Base-by-base conservation (phyloP, 1,139 yeast species). In the Taphrina sp. region DNA sequence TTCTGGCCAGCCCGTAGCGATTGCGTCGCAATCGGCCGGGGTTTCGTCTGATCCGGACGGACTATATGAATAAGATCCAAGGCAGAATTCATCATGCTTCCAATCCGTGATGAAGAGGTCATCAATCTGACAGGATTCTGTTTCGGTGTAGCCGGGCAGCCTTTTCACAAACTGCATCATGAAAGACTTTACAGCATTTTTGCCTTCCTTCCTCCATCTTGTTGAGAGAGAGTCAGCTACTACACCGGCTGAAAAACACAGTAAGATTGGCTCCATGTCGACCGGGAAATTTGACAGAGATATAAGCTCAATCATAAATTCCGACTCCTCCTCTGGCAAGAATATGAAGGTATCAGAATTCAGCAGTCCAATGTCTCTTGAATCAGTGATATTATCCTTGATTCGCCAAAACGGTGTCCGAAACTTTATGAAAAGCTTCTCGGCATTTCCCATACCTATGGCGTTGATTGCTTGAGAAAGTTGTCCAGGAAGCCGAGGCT, bases 401-500 rank as follows among this genome's bases (percentile, higher is more conserved):
- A n/a, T n/a, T 10, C 19, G 7, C 47, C 47, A 43, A 29, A 43
- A 43, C 5, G 37, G 38, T 1, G 26, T 43, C 29, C 31, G 29
- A 28, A 43, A 31, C n/a, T 43, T 43, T 36, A 43, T 31, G 37
- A 19, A 43, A 16, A 43, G 37, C 22, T 43, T 43, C 37, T 43
- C 47, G 2, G 47, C 47, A 19, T 36, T 31, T 7, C 47, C 47
- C 47, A 43, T 43, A 33, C 47, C 47, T 2, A 43, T 17, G 20
- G 36, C 14, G 4, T 20, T 20, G 14, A 43, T 31, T n/a, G 47
- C 47, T 1, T 12, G 17, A 8, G 38, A 29, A 3, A 43, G 26
- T 5, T 8, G 10, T 10, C 14, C 71, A 5, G 76, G 76, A n/a
- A 73, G 61, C 47, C 70, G 74, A 0, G 76, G 76, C 42, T 69